A percentile compares a stretch with the other conserved stretches of the same genome.
Conservation (phyloP, 352 stramenopile species). For the Phytophthora ohioensis region DNA sequence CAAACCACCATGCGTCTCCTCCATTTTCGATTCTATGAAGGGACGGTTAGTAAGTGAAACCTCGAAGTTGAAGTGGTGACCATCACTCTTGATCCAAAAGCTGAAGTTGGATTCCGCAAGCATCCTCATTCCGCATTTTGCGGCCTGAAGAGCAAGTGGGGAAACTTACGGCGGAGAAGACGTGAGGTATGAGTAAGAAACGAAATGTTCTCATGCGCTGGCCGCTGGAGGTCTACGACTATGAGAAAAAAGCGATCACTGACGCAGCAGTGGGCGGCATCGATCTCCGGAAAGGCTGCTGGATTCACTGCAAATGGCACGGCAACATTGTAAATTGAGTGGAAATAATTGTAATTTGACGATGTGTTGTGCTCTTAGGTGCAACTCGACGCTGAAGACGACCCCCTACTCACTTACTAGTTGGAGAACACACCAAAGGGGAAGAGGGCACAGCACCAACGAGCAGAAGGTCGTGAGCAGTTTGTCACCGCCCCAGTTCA, state of each 20-base stretch:
- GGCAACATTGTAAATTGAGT: background rate
- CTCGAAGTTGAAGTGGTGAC: constrained; percentile 58
- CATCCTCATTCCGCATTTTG: constrained; percentile 41
- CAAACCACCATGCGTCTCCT: constrained; percentile 24
- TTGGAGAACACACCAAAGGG: constrained; percentile 47
- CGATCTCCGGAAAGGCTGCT: constrained; percentile 52
- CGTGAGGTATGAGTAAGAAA: constrained; percentile 16
- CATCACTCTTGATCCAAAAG: constrained; percentile 55
- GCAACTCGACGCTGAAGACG: constrained; percentile 51
- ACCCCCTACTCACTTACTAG: constrained; percentile 25
- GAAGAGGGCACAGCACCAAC: constrained; percentile 27
- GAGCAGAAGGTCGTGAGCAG: constrained; percentile 14
- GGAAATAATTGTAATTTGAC: background rate
- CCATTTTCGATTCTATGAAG: constrained; percentile 28
- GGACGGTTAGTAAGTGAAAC: constrained; percentile 26
- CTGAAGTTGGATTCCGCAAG: constrained; percentile 36
- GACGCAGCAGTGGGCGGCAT: constrained; percentile 50
- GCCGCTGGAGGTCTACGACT: constrained; percentile 62
- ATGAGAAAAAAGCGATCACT: constrained; percentile 43
- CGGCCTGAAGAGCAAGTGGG: constrained; percentile 2
- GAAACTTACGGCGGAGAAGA: background rate
- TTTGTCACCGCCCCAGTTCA: constrained; percentile 24
- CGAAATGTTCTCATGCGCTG: constrained; percentile 26
- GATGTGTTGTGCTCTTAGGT: constrained; percentile 25
- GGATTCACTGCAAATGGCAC: constrained; percentile 65